Evolutionary conservation across 225 moss, liverwort and hornwort genomes (phyloP).

Genomic region (Polytrichum formosum): DNA sequence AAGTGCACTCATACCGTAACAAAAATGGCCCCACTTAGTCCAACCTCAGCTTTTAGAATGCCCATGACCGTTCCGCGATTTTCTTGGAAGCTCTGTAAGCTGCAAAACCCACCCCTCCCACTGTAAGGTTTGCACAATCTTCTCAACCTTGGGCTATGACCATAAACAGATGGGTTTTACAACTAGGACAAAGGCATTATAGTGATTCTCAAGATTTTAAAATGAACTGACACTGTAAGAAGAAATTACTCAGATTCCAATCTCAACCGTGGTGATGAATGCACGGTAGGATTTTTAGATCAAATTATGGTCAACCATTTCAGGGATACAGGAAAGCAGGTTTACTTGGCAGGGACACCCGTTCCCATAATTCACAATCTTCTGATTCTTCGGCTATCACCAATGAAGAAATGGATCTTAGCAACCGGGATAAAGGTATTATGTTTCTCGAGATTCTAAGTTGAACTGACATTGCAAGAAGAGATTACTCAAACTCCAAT

Average conservation of each 20-base stretch:
- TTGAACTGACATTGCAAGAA: no score
- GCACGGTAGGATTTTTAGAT: no score
- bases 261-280: no score
- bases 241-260: no score
- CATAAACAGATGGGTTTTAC: background rate
- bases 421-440: no score
- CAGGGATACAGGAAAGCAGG: background rate
- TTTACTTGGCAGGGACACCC: conserved; percentile 42
- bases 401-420: background rate
- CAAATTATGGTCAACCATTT: no score
- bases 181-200: no score
- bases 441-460: no score
- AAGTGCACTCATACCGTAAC: conserved; percentile 52
- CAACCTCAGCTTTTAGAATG: conserved; percentile 82
- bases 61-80: conserved; percentile 79
- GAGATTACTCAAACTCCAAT: no score
- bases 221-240: no score
- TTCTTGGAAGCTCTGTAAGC: conserved; percentile 80
- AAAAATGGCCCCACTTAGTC: conserved; percentile 88
- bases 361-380: no score
- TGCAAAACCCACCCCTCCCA: conserved; percentile 19
- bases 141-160: background rate
- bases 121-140: background rate
- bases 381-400: background rate
- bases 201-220: no score